These are phyloP conservation scores for Ophiocordyceps polyrhachis-furcata DNA, from an alignment of 2,329 filamentous ascomycete species.

Conservation along the genomic window DNA sequence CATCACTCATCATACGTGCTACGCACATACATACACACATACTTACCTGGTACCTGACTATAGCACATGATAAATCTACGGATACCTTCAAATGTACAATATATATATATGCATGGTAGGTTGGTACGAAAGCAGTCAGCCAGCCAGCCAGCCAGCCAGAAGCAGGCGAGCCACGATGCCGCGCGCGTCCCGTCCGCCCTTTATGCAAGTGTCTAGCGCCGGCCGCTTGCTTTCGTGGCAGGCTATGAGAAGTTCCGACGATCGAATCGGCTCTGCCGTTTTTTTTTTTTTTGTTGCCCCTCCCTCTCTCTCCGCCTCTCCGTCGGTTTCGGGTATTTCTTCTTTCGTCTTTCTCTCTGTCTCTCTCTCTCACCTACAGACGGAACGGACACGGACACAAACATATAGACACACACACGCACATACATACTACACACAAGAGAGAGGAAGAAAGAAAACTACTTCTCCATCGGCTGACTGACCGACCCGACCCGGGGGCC, in stretches of 20 bases:
- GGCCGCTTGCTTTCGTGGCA: constrained; percentile 21
- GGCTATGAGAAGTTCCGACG: constrained; percentile 6
- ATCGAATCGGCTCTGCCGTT: background rate
- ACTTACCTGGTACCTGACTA: too few species aligned
- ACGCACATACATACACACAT: background rate
- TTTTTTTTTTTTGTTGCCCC: background rate
- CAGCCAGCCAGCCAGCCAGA: constrained; percentile 10
- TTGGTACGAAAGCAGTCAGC: background rate
- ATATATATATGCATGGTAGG: too few species aligned
- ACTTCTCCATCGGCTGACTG: background rate
- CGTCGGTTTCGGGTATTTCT: too few species aligned
- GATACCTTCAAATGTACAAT: too few species aligned
- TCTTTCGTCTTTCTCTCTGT: too few species aligned
- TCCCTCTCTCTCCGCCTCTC: background rate
- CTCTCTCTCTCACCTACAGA: too few species aligned
- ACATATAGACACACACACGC: too few species aligned
- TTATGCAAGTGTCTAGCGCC: constrained; percentile 9
- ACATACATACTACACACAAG: too few species aligned
- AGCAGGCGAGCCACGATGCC: constrained; percentile 2
- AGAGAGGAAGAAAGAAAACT: too few species aligned
- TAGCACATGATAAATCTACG: too few species aligned
- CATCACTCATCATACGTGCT: background rate
- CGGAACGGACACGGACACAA: too few species aligned
- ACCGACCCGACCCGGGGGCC: too few species aligned
- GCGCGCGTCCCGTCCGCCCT: constrained; percentile 7